A percentile compares a stretch with the other conserved stretches of the same genome.
Evolutionary conservation across 371 early-diverging fungal species (phyloP).

Genomic region (Rhizopus delemar): DNA sequence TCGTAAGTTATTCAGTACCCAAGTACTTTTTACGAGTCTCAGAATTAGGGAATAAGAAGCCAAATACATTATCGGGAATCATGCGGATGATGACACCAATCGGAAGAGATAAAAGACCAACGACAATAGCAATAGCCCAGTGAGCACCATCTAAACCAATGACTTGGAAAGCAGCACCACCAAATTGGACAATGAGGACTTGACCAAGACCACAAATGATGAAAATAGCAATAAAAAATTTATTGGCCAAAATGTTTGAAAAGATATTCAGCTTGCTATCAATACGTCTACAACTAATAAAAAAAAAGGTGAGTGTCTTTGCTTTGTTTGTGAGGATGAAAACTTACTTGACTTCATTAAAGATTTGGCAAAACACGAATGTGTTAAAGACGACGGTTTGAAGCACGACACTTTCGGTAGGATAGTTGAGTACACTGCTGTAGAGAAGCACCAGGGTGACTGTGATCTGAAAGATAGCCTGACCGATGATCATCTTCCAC

Average conservation of each 20-base stretch:
- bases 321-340: too few relatives aligned
- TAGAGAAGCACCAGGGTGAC: constrained; percentile 55
- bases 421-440: constrained; percentile 30
- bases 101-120: constrained; percentile 67
- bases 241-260: constrained; percentile 46
- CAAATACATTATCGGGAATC: constrained; percentile 52
- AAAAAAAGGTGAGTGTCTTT: too few relatives aligned
- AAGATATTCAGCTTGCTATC: constrained; percentile 63
- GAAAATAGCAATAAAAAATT: constrained; percentile 58
- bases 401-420: constrained; percentile 37
- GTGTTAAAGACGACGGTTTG: constrained; percentile 74
- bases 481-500: constrained; percentile 70
- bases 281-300: constrained; percentile 53
- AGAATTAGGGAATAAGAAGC: constrained; percentile 26
- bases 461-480: constrained; percentile 57
- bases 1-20: constrained; percentile 6
- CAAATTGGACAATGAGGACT: constrained; percentile 57
- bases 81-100: constrained; percentile 69
- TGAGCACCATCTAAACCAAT: constrained; percentile 46
- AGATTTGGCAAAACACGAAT: constrained; percentile 80
- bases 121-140: constrained; percentile 66
- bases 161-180: constrained; percentile 58
- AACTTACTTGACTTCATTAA: constrained; percentile 67
- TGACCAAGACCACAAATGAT: constrained; percentile 54
- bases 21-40: constrained; percentile 28